Evolutionary conservation across 1,139 yeast genomes (phyloP), one percentile per base, ranked within the genome.

Genomic region (Yamadazyma kanchanaburiensis): DNA sequence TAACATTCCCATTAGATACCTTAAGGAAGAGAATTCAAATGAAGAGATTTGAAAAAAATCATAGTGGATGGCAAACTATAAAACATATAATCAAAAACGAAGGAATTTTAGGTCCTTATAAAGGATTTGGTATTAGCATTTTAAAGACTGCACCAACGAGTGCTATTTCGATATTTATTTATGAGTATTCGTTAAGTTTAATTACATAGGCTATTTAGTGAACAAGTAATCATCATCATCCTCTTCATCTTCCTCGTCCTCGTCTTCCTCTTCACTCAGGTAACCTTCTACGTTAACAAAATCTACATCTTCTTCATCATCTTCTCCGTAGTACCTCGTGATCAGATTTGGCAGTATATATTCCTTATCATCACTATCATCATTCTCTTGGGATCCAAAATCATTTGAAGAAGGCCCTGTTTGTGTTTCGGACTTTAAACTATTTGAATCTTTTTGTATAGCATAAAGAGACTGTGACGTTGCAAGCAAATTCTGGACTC

Each of bases 1-100:
- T 77, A 0, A 80, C 88, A 0, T 91, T 87, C 53, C 98, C 98
- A 0, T 55, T 91, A 30, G 98, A 91, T 51, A 77, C 95, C 0
- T 51, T 89, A 5, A 65, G 96, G 21, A 80, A 89, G 46, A 64
- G 96, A 30, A 58, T 83, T 27, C 96, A 89, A 51, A 77, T 89
- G 45, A 44, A 41, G 21, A 38, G 39, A 25, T 14, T 16, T 17
- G 25, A 15, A 5, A 30, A 25, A 10, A 33, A 40, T 3, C 39
- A 33, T 3, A 33, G 46, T 9, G 46, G 64, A 20, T 16, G 45
- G 22, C 33, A 33, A 35, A 26, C 60, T 40, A 38, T 45, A 30
- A 31, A 41, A 11, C 44, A 55, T 11, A 72, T 85, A 15, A 31
- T 79, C 0, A 43, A 45, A 18, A 56, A 49, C 3, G 91, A 84